phyloP scores from a whole-genome alignment of 352 stramenopile genomes.

The Phytophthora multivora region DNA sequence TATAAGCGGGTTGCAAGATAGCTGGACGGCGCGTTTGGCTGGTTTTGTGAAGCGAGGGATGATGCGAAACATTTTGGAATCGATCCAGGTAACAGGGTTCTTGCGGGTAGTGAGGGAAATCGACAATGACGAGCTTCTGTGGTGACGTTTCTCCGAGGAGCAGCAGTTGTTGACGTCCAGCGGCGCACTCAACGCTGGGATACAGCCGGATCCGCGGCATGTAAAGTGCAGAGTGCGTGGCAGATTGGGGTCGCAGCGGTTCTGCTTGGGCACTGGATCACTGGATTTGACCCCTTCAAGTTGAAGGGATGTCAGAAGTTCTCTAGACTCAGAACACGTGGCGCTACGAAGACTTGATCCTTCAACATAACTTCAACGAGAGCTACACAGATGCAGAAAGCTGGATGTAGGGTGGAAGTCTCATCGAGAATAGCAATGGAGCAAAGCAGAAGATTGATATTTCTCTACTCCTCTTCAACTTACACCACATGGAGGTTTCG shows the following conservation, averaged over 20 bases:
- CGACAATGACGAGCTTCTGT: constrained; percentile 7
- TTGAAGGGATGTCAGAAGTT: constrained; percentile 10
- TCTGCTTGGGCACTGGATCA: constrained; percentile 8
- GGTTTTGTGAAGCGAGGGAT: constrained; percentile 23
- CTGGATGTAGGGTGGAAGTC: too few relatives aligned
- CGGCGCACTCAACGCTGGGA: constrained; percentile 4
- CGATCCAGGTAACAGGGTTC: neutral
- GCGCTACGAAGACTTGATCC: too few relatives aligned
- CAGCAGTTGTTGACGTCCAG: constrained; percentile 9
- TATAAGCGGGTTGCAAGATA: constrained; percentile 22
- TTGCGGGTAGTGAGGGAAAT: neutral
- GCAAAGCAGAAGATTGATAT: too few relatives aligned
- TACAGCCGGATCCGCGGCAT: neutral
- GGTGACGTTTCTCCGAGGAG: neutral
- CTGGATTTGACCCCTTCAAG: constrained; percentile 19
- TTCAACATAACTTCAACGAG: too few relatives aligned
- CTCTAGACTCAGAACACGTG: neutral
- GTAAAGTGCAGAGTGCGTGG: constrained; percentile 9
- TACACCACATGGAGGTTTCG: too few relatives aligned
- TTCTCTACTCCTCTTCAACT: too few relatives aligned
- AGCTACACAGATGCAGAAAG: too few relatives aligned
- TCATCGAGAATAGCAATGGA: too few relatives aligned
- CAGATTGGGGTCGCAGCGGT: constrained; percentile 13
- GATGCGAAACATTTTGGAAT: constrained; percentile 36
- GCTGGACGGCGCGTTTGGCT: constrained; percentile 11